A percentile compares a stretch with the other conserved stretches of the same genome.
Evolutionary conservation across 441 rosid genomes (phyloP).

Genomic region (Pelargonium citronellum): DNA sequence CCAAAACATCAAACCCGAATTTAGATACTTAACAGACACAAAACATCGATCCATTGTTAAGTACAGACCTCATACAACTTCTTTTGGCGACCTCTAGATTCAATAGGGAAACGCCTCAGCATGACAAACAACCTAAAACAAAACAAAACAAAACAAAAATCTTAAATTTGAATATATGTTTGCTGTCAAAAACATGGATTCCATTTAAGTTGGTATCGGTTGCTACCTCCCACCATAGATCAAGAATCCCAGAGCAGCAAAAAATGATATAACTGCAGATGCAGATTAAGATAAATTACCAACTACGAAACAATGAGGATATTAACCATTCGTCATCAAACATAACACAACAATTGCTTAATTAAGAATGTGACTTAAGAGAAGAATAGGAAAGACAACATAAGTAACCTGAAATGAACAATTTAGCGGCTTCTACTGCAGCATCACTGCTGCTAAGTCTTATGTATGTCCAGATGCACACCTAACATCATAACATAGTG

Average conservation of each 20-base stretch:
- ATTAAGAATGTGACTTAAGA: too few species aligned
- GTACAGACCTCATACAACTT: constrained; percentile 23
- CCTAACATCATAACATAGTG: constrained; percentile 24
- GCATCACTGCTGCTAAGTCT: constrained; percentile 31
- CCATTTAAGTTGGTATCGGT: neutral
- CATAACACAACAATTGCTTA: too few species aligned
- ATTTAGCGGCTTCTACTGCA: constrained; percentile 37
- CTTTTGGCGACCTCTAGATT: constrained; percentile 25
- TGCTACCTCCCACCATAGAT: constrained; percentile 59
- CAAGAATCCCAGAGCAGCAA: constrained; percentile 51
- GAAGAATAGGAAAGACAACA: too few species aligned
- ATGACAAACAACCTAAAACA: constrained; percentile 17
- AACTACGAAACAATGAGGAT: neutral
- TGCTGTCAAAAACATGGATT: neutral
- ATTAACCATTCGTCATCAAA: too few species aligned
- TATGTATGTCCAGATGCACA: constrained; percentile 49
- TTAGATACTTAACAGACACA: neutral
- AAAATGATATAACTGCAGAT: constrained; percentile 42
- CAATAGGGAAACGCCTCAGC: constrained; percentile 26
- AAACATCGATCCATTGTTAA: too few species aligned
- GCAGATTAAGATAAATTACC: neutral
- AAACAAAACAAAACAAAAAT: neutral
- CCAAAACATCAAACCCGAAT: too few species aligned
- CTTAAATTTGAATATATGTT: neutral
- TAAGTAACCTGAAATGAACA: constrained; percentile 49